phyloP scores from a whole-genome alignment of 345 rosid species.

The Sapria himalayana region DNA sequence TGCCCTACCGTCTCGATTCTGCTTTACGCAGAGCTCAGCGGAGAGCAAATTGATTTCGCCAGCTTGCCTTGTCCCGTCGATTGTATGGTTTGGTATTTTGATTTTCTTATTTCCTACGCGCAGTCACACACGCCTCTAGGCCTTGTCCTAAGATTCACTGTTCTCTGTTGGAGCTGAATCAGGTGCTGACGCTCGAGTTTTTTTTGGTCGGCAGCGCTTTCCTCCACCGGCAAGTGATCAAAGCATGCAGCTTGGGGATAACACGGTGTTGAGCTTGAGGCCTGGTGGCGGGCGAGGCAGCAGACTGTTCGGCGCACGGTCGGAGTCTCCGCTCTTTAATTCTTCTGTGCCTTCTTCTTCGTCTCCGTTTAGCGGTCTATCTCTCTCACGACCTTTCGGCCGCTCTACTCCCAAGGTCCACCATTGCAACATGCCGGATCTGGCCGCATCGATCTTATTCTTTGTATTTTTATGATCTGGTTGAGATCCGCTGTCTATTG shows the following conservation, averaged over 20 bases:
- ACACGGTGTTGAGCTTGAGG: slow-evolving; percentile 88
- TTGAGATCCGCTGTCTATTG: background rate
- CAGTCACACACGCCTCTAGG: no score
- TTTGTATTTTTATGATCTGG: slow-evolving; percentile 1
- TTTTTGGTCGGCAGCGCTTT: no score
- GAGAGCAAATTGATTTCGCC: no score
- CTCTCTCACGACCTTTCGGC: slow-evolving; percentile 57
- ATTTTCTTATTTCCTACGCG: no score
- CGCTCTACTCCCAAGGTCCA: slow-evolving; percentile 13
- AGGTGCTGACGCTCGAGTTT: no score
- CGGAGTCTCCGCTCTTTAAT: slow-evolving; percentile 23
- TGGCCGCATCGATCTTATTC: slow-evolving; percentile 22
- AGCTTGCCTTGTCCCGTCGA: no score
- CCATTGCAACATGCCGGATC: background rate
- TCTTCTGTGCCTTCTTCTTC: slow-evolving; percentile 17
- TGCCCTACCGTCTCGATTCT: no score
- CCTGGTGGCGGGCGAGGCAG: slow-evolving; percentile 99
- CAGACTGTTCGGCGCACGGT: slow-evolving; percentile 44
- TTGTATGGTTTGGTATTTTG: no score
- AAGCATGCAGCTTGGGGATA: slow-evolving; percentile 95
- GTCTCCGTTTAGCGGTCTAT: slow-evolving; percentile 50
- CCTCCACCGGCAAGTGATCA: no score
- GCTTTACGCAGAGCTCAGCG: no score
- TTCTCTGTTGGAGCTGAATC: no score
- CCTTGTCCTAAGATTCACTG: no score